Evolutionary conservation across 352 stramenopile genomes (phyloP).

Genomic region (Phytophthora sp.): DNA sequence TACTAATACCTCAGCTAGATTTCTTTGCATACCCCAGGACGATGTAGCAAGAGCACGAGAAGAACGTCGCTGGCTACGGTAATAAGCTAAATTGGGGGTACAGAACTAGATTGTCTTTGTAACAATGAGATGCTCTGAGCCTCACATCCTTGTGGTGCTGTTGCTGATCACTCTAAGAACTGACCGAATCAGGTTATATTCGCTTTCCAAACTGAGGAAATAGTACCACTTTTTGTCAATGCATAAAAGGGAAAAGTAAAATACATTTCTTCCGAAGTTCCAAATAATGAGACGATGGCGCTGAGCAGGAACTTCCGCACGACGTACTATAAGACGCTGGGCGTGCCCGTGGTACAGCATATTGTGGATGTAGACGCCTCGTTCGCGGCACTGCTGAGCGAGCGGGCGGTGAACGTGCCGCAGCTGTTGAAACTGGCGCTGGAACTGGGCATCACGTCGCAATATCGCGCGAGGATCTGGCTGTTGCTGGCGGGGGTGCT

Average conservation of each 20-base stretch:
- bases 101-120: too few relatives aligned
- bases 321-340: slow-evolving; percentile 90
- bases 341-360: slow-evolving; percentile 83
- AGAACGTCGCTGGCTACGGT: too few relatives aligned
- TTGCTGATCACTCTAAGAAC: too few relatives aligned
- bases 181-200: too few relatives aligned
- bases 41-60: too few relatives aligned
- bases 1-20: too few relatives aligned
- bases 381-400: slow-evolving; percentile 68
- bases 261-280: too few relatives aligned
- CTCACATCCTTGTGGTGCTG: too few relatives aligned
- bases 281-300: slow-evolving; percentile 60
- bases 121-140: too few relatives aligned
- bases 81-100: too few relatives aligned
- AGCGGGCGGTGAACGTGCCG: slow-evolving; percentile 59
- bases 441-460: slow-evolving; percentile 69
- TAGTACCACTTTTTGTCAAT: background rate
- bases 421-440: slow-evolving; percentile 79
- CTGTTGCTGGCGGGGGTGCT: slow-evolving; percentile 63
- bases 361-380: slow-evolving; percentile 83
- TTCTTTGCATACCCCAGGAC: too few relatives aligned
- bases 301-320: slow-evolving; percentile 78
- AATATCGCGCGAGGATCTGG: slow-evolving; percentile 63
- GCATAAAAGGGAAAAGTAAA: slow-evolving; percentile 5
- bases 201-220: background rate